Evolutionary conservation across 768 basidiomycete species (phyloP), one percentile per base, ranked within the genome.

Genomic region (Xanthoconium stramineum): DNA sequence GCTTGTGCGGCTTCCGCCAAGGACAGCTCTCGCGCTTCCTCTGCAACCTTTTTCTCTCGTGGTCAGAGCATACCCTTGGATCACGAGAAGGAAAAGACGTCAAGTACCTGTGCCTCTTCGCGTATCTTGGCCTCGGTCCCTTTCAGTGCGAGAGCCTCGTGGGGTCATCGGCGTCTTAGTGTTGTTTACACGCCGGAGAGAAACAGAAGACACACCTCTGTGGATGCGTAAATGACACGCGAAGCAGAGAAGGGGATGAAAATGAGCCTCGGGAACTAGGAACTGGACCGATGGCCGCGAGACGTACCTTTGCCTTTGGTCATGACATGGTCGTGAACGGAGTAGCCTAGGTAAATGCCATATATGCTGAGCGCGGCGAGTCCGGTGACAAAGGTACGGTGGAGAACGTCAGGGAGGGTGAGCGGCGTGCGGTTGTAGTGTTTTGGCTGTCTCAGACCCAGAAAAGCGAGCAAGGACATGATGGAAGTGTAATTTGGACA

Each of bases 281-380:
- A 10, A 44, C 19, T 6, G 9, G 14, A 39, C 6, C 45, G 13
- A 39, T 14, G 14, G 33, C 33, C 8, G 12, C 11, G 19, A 24
- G 44, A 55, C 72, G 28, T 33, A 72, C 70, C 70, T 68, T 55
- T 64, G 24, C 70, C 70, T 55, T 68, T 72, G 47, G 57, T 29
- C 58, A 72, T 65, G 45, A 71, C 64, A 29, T 72, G 70, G 11
- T 49, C 59, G 28, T 72, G 70, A 11, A 72, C 67, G 17, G 66
- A 66, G 54, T 69, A 70, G 14, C 72, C 70, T 35, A 72, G 46
- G 56, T 71, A 72, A 19, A 72, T 12, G 39, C 70, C 70, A 28
- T 72, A 72, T 11, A 69, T 35, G 15, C 59, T 69, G 45, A 72
- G 61, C 24, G 42, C 60, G 15, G 65, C 60, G 24, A 72, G 70